phyloP scores from a whole-genome alignment of 441 rosid species.

The Dalechampia spathulata region DNA sequence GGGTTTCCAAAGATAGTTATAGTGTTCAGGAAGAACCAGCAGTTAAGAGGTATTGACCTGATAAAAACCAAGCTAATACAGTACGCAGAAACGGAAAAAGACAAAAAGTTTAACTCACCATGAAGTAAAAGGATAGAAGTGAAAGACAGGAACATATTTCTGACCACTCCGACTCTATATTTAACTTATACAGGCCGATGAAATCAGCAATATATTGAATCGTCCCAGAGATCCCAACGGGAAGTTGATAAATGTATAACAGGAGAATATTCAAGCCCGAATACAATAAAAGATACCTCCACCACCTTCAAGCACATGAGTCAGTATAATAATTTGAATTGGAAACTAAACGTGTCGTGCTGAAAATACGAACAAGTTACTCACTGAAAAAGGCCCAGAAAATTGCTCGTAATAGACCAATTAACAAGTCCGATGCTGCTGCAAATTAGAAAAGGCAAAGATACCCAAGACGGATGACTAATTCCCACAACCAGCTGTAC shows the following conservation, averaged over 20 bases:
- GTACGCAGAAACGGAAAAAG: no score
- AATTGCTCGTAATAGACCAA: slow-evolving; percentile 54
- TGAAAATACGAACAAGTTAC: slow-evolving; percentile 13
- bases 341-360: not conserved
- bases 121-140: slow-evolving; percentile 37
- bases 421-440: slow-evolving; percentile 46
- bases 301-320: slow-evolving; percentile 34
- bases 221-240: slow-evolving; percentile 25
- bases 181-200: slow-evolving; percentile 41
- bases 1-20: not conserved
- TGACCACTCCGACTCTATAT: slow-evolving; percentile 32
- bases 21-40: not conserved
- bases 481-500: slow-evolving; percentile 42
- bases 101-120: slow-evolving; percentile 24
- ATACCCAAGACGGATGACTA: slow-evolving; percentile 51
- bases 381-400: slow-evolving; percentile 46
- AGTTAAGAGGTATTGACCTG: not conserved
- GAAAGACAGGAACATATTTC: slow-evolving; percentile 40
- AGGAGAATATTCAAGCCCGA: slow-evolving; percentile 42
- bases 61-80: not conserved
- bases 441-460: slow-evolving; percentile 49
- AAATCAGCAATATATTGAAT: slow-evolving; percentile 25
- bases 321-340: slow-evolving; percentile 9
- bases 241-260: slow-evolving; percentile 42
- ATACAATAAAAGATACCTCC: slow-evolving; percentile 43